phyloP scores from a whole-genome alignment of 2,329 filamentous ascomycete species.

The Stemphylium lycopersici region DNA sequence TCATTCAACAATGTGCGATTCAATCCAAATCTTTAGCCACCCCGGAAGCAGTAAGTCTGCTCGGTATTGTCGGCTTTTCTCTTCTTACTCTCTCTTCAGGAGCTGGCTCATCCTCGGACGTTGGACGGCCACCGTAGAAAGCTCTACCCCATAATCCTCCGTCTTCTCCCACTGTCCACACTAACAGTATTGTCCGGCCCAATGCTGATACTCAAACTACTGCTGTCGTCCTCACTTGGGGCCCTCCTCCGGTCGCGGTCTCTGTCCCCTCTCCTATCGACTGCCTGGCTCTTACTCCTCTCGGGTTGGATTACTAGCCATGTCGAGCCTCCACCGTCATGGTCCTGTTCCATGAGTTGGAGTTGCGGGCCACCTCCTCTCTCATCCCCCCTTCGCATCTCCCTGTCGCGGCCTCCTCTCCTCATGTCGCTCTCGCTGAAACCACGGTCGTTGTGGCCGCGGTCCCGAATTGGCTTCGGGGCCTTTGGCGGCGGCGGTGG shows the following conservation, averaged over 20 bases:
- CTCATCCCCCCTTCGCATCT: conserved; percentile 11
- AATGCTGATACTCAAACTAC: conserved; percentile 46
- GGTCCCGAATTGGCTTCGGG: conserved; percentile 19
- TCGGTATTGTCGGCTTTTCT: background rate
- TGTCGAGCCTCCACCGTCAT: conserved; percentile 41
- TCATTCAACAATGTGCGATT: conserved; percentile 4
- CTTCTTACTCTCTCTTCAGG: background rate
- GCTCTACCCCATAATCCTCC: conserved; percentile 37
- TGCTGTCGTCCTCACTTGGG: conserved; percentile 38
- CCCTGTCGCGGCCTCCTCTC: conserved; percentile 7
- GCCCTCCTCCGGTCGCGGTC: conserved; percentile 23
- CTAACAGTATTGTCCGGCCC: conserved; percentile 48
- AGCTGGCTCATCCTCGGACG: background rate
- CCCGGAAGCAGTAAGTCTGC: background rate
- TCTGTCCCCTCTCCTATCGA: conserved; percentile 9
- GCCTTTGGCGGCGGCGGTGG: conserved; percentile 38
- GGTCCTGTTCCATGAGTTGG: conserved; percentile 46
- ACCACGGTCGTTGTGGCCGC: conserved; percentile 22
- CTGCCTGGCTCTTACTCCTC: conserved; percentile 41
- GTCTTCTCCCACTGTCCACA: conserved; percentile 44
- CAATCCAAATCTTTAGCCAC: background rate
- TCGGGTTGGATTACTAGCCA: conserved; percentile 49
- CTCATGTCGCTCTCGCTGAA: conserved; percentile 7
- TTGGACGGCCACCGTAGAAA: no score
- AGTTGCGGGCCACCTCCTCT: conserved; percentile 31